Conservation (phyloP, 2,329 filamentous ascomycete genomes). For the Penicillium sp. region DNA sequence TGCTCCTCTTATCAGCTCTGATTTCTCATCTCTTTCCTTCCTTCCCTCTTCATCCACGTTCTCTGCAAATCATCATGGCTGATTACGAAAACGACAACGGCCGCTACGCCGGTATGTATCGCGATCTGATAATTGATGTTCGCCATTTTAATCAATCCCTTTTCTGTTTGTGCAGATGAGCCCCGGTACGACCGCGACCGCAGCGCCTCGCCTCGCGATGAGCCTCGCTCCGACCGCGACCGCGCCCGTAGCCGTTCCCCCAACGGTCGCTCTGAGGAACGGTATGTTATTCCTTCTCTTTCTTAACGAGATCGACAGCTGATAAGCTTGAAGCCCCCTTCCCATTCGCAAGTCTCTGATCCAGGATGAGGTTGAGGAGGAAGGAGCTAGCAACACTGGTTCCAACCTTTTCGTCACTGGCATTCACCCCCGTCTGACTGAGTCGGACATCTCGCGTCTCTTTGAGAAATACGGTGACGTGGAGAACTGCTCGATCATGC, state of each 20-base stretch:
- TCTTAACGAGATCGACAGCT: neutral
- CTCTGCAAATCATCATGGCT: constrained; percentile 38
- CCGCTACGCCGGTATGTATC: constrained; percentile 63
- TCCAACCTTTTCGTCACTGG: constrained; percentile 99
- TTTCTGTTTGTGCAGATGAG: constrained; percentile 49
- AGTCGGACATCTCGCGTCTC: constrained; percentile 87
- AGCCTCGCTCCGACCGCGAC: constrained; percentile 47
- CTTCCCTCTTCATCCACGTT: constrained; percentile 23
- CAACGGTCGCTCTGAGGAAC: constrained; percentile 56
- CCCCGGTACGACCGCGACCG: constrained; percentile 66
- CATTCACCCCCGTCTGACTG: constrained; percentile 88
- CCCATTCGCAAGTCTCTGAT: constrained; percentile 16
- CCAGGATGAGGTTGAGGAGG: constrained; percentile 57
- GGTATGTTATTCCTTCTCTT: constrained; percentile 40
- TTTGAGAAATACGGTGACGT: constrained; percentile 99
- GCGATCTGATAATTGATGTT: neutral
- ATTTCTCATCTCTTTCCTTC: constrained; percentile 18
- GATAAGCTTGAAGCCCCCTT: neutral
- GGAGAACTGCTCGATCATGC: constrained; percentile 99
- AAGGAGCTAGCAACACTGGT: constrained; percentile 83
- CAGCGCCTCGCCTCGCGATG: constrained; percentile 65
- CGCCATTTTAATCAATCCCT: neutral
- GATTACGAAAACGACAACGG: constrained; percentile 68
- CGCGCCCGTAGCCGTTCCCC: constrained; percentile 66
- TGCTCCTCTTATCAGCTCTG: constrained; percentile 15